phyloP scores from a whole-genome alignment of 2,329 filamentous ascomycete genomes.

The Claviceps spartinae region DNA sequence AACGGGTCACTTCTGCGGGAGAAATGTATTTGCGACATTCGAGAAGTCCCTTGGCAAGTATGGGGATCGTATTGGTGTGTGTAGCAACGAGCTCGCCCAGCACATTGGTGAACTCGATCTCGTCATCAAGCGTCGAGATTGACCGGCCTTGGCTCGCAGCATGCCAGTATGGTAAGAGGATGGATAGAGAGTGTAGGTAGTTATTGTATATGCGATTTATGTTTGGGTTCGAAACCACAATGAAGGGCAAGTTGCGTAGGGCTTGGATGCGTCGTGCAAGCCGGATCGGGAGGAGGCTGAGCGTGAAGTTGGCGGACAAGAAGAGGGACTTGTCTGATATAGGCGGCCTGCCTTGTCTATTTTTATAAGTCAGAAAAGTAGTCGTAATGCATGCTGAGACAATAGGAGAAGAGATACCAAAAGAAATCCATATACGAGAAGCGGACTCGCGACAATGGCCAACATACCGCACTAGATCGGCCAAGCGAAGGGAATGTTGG shows the following conservation, averaged over 20 bases:
- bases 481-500: conserved; percentile 69
- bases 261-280: conserved; percentile 90
- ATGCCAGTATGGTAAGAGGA: conserved; percentile 64
- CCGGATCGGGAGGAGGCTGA: conserved; percentile 79
- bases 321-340: conserved; percentile 69
- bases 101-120: conserved; percentile 81
- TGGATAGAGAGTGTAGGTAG: conserved; percentile 86
- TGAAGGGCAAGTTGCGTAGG: conserved; percentile 85
- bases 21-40: conserved; percentile 87
- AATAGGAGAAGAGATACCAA: too few species aligned
- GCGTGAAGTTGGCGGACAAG: conserved; percentile 87
- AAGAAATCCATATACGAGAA: neutral
- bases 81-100: conserved; percentile 93
- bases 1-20: conserved; percentile 69
- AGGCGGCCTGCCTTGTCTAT: conserved; percentile 65
- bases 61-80: conserved; percentile 86
- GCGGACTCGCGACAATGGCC: neutral
- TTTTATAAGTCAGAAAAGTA: neutral
- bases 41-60: conserved; percentile 80
- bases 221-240: conserved; percentile 95
- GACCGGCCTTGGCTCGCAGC: conserved; percentile 30
- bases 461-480: conserved; percentile 72
- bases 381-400: neutral
- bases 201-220: conserved; percentile 92
- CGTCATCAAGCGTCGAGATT: conserved; percentile 59